Base-by-base conservation (phyloP, 495 filamentous ascomycete genomes). In the Jackrogersella multiformis region DNA sequence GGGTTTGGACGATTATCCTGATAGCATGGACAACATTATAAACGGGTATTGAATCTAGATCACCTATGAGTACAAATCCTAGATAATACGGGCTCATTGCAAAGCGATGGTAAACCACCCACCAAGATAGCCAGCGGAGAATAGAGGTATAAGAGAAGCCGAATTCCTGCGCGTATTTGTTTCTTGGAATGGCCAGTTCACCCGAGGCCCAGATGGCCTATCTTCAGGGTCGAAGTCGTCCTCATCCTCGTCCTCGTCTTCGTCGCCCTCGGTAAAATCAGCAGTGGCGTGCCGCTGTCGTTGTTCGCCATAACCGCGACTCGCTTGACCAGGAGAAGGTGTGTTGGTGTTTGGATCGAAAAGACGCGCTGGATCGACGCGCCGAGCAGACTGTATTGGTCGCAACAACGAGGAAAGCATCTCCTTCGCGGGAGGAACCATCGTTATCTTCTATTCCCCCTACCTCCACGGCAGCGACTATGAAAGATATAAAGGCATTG, bases 11-110 rank as follows among this genome's bases (percentile, higher is more conserved):
- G 39, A 97, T 80, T 16, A 91, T 86, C 56, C 94, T 91, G 51
- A 97, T 94, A 10, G 90, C 85, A 79, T 97, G 94, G 36, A 92
- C 95, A 64, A 95, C 85, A 70, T 90, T 91, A 81, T 97, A 97
- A 54, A 97, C 88, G 0, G 94, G 94, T 4, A 98, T 82, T 42
- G 77, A 78, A 71, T 78, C 78, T 79, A 51, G 16, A n/a, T 36
- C 8, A 21, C n/a, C 2, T 45, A 15, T 39, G 24, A 56, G 56
- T 28, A 13, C 6, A 32, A 18, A 48, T 52, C 8, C 21, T 41
- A 26, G 38, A 30, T 32, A 16, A 30, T 54, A 6, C 23, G 34
- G 62, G 20, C 74, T 39, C n/a, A 23, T 30, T 48, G 23, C n/a
- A 12, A 34, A 44, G 51, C 28, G 45, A 16, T 42, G 15, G 69